Evolutionary conservation across 2,329 filamentous ascomycete genomes (phyloP).

Genomic region (Exophiala sideris): DNA sequence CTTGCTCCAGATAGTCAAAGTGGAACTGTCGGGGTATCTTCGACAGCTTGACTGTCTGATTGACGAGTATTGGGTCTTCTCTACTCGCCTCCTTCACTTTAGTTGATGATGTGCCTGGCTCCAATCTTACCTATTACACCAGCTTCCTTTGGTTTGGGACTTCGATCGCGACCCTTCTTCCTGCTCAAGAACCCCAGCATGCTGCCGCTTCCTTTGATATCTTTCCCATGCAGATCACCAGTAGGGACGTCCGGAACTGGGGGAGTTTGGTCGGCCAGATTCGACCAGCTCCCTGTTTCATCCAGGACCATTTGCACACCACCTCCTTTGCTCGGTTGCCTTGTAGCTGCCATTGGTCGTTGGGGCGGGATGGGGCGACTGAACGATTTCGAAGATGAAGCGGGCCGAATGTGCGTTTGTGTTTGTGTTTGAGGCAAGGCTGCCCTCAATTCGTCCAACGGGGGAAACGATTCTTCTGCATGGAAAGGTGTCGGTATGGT

Average conservation of each 20-base stretch:
- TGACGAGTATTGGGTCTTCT: too few species aligned
- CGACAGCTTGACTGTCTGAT: too few species aligned
- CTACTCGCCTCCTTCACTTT: conserved; percentile 28
- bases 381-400: conserved; percentile 34
- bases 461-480: conserved; percentile 12
- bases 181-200: conserved; percentile 87
- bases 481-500: conserved; percentile 6
- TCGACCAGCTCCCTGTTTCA: conserved; percentile 84
- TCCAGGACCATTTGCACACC: conserved; percentile 90
- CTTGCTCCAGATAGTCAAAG: too few species aligned
- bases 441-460: conserved; percentile 18
- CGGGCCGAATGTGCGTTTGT: conserved; percentile 7
- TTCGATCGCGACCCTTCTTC: conserved; percentile 86
- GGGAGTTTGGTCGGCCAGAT: conserved; percentile 78
- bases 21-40: too few species aligned
- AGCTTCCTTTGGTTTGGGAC: conserved; percentile 89
- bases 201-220: conserved; percentile 51
- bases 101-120: conserved; percentile 75
- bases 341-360: conserved; percentile 50
- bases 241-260: conserved; percentile 36
- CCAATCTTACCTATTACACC: conserved; percentile 95
- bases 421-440: conserved; percentile 15
- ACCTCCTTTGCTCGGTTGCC: conserved; percentile 73
- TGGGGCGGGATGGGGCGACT: conserved; percentile 38
- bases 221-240: conserved; percentile 33